phyloP scores from a whole-genome alignment of 306 rosid species.

The Lathyrus tuberosus region DNA sequence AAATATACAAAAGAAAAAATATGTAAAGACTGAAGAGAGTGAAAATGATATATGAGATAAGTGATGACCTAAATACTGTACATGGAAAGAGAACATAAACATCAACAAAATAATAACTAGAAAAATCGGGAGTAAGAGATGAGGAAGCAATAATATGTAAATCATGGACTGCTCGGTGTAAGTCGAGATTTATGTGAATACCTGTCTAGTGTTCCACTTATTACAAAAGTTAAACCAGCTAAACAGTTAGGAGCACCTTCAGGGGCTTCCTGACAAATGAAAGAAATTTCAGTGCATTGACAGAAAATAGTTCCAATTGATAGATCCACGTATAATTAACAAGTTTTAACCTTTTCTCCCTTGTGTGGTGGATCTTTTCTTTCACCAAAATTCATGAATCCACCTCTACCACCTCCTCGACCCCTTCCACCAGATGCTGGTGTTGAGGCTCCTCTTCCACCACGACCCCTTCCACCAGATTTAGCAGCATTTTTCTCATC shows the following conservation, averaged over 20 bases:
- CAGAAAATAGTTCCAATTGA: conserved; percentile 15
- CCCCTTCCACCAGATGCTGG: conserved; percentile 79
- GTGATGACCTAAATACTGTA: not conserved
- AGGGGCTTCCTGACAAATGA: conserved; percentile 81
- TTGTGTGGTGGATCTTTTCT: conserved; percentile 96
- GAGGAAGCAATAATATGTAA: conserved; percentile 23
- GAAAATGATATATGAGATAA: conserved; percentile 15
- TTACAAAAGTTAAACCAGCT: conserved; percentile 85
- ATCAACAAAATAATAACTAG: not conserved
- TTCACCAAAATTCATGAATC: conserved; percentile 94
- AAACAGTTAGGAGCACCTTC: conserved; percentile 91
- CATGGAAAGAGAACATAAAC: conserved; percentile 24
- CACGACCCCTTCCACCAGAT: conserved; percentile 80
- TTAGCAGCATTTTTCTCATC: conserved; percentile 55
- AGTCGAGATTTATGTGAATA: conserved; percentile 37
- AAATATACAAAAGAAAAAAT: conserved; percentile 28
- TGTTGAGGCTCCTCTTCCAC: conserved; percentile 71
- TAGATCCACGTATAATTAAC: conserved; percentile 29
- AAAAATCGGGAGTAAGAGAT: not conserved
- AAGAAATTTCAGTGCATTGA: conserved; percentile 37
- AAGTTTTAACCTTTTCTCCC: conserved; percentile 83
- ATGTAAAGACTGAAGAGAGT: conserved; percentile 30
- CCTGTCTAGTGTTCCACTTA: conserved; percentile 99
- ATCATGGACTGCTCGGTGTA: conserved; percentile 5
- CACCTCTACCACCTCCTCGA: conserved; percentile 91